Percentiles rank a stretch among this genome's conserved stretches.
phyloP scores from a whole-genome alignment of 495 filamentous ascomycete species.

The Trichoderma reesei region DNA sequence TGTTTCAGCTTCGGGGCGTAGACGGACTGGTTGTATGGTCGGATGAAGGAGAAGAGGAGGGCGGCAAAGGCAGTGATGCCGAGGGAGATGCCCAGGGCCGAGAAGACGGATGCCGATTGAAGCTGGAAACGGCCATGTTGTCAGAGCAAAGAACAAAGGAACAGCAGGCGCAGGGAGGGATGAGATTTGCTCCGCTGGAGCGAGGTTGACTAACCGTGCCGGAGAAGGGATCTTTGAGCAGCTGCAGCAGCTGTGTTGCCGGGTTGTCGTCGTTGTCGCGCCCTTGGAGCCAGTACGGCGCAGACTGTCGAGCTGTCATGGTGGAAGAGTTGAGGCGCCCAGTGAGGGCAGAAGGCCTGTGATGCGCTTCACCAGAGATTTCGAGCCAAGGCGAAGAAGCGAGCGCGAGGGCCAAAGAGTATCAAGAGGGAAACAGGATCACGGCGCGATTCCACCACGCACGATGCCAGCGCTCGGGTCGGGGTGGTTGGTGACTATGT shows the following conservation, averaged over 20 bases:
- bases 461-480: not conserved
- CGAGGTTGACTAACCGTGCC: constrained; percentile 26
- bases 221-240: constrained; percentile 41
- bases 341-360: constrained; percentile 8
- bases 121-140: constrained; percentile 18
- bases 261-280: constrained; percentile 17
- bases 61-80: constrained; percentile 61
- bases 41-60: constrained; percentile 74
- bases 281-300: constrained; percentile 13
- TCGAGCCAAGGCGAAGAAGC: not conserved
- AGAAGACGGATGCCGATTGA: constrained; percentile 47
- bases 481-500: not conserved
- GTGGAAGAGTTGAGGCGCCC: not conserved
- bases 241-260: constrained; percentile 27
- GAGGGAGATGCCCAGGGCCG: constrained; percentile 76
- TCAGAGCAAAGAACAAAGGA: constrained; percentile 62
- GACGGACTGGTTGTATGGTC: constrained; percentile 80
- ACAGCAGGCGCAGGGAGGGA: constrained; percentile 42
- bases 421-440: not conserved
- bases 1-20: constrained; percentile 93
- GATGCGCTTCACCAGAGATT: not conserved
- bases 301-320: constrained; percentile 14
- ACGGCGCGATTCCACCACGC: not conserved
- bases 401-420: too few species aligned
- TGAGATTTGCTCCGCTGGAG: not conserved